Evolutionary conservation across 805 yeast genomes (phyloP).

Genomic region (Monosporozyma unispora): DNA sequence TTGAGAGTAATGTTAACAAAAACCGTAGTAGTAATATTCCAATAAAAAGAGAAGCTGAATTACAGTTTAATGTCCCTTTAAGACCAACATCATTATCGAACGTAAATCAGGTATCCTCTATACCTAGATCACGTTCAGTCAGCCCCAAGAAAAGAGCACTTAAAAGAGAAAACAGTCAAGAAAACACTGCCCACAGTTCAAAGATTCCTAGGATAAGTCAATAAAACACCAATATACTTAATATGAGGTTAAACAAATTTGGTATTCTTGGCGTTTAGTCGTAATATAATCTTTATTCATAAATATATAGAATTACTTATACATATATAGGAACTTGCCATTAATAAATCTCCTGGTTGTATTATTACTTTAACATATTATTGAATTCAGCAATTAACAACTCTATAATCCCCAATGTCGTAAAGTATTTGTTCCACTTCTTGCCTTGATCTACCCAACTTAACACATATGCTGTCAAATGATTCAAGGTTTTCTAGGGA

Average conservation of each 20-base stretch:
- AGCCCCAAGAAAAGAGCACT: slow-evolving; percentile 2
- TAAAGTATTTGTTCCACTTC: slow-evolving; percentile 46
- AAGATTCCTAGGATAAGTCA: slow-evolving; percentile 3
- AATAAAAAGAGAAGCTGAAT: not conserved
- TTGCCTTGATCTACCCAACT: slow-evolving; percentile 44
- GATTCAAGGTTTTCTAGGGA: slow-evolving; percentile 44
- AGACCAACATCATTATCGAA: not conserved
- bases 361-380: too few relatives aligned
- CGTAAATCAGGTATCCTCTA: not conserved
- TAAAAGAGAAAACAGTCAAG: not conserved
- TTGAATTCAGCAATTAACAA: slow-evolving; percentile 38
- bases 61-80: not conserved
- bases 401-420: slow-evolving; percentile 41
- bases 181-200: not conserved
- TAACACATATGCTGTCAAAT: slow-evolving; percentile 64
- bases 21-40: not conserved
- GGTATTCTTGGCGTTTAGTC: too few relatives aligned
- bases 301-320: not conserved
- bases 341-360: not conserved
- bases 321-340: not conserved
- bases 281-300: too few relatives aligned
- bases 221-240: too few relatives aligned
- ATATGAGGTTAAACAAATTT: too few relatives aligned
- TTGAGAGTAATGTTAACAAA: not conserved
- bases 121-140: not conserved